Percentiles rank a stretch among this genome's conserved stretches.
Evolutionary conservation across 2,329 filamentous ascomycete genomes (phyloP).

Genomic region (Claviceps paspali): DNA sequence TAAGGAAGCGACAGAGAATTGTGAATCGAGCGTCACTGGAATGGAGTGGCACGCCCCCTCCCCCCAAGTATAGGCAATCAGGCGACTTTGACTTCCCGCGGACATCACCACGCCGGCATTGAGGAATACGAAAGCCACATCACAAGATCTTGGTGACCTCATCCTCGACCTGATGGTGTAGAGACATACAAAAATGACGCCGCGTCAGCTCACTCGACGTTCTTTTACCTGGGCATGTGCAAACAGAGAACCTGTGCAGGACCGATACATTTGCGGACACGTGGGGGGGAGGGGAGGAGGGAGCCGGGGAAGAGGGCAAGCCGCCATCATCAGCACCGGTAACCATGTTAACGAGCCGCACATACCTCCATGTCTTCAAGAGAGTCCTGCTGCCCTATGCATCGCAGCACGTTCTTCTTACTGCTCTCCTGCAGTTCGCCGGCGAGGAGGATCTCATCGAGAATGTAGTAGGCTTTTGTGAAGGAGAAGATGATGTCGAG

Average conservation of each 20-base stretch:
- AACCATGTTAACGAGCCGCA: conserved; percentile 15
- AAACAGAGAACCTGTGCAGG: not conserved
- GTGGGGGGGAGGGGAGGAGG: not conserved
- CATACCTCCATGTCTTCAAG: conserved; percentile 98
- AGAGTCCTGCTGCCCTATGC: conserved; percentile 93
- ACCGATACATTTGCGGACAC: not conserved
- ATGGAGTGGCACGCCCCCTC: not conserved
- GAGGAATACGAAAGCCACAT: conserved; percentile 8
- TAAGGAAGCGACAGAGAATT: no score
- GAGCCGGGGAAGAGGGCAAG: not conserved
- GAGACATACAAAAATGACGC: conserved; percentile 19
- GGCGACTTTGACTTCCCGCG: not conserved
- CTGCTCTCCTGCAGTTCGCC: conserved; percentile 98
- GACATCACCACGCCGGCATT: not conserved
- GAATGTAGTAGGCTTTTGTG: conserved; percentile 98
- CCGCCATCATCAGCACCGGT: conserved; percentile 3
- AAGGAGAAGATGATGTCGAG: conserved; percentile 99
- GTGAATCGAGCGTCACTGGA: not conserved
- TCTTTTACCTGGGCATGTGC: conserved; percentile 7
- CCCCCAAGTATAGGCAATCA: not conserved
- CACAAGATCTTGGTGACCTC: conserved; percentile 86
- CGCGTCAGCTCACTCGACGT: conserved; percentile 14
- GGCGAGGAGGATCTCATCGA: conserved; percentile 87
- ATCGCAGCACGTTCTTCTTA: conserved; percentile 95
- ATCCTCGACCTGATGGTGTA: conserved; percentile 54